phyloP scores from a whole-genome alignment of 2,329 filamentous ascomycete genomes.

The Botrytis cinerea region DNA sequence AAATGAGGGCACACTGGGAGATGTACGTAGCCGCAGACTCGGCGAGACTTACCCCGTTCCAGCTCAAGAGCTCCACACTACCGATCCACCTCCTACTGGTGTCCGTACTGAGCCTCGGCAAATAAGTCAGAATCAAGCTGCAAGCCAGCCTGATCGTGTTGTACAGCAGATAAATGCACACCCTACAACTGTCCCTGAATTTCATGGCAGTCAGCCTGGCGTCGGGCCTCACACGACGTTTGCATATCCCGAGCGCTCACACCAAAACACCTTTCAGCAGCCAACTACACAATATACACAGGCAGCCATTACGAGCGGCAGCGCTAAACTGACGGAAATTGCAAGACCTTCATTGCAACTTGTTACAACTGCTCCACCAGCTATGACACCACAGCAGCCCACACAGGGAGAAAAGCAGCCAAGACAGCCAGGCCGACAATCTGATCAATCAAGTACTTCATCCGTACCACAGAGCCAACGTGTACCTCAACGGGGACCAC shows the following conservation, averaged over 20 bases:
- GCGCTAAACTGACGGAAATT: not conserved
- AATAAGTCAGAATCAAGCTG: not conserved
- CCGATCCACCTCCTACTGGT: not conserved
- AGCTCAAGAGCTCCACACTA: not conserved
- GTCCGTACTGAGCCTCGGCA: too few relatives aligned
- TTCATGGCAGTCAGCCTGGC: too few relatives aligned
- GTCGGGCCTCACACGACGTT: not conserved
- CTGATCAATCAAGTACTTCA: not conserved
- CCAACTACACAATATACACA: not conserved
- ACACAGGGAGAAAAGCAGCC: not conserved
- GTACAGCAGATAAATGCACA: not conserved
- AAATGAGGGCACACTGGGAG: not conserved
- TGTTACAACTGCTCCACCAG: not conserved
- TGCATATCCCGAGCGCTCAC: not conserved
- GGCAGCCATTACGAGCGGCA: too few relatives aligned
- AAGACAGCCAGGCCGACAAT: not conserved
- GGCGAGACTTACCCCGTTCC: not conserved
- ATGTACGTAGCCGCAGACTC: not conserved
- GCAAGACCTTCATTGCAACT: not conserved
- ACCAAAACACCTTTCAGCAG: not conserved
- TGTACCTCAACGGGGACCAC: not conserved
- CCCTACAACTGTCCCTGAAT: not conserved
- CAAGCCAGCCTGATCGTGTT: not conserved
- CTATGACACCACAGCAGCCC: not conserved
- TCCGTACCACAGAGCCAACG: not conserved